Conservation (phyloP, 352 stramenopile species). For the Pythium vanterpoolii region DNA sequence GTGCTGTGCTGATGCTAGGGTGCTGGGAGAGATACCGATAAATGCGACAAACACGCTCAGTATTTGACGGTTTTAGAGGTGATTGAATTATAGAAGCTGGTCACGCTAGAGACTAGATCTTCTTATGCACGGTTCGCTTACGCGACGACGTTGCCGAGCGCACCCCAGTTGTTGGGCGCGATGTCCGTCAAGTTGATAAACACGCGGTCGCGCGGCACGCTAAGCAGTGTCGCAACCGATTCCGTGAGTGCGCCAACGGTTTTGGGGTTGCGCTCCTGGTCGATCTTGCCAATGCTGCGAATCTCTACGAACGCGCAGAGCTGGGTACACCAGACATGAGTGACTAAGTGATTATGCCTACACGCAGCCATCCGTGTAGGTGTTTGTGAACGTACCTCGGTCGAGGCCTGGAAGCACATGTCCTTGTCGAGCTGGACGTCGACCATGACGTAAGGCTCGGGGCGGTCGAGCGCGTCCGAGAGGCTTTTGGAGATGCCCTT, state of each 20-base stretch:
- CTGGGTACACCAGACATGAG: constrained; percentile 11
- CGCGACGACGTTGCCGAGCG: constrained; percentile 21
- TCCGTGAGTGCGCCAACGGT: constrained; percentile 29
- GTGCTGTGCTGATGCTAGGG: no score
- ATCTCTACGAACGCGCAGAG: constrained; percentile 38
- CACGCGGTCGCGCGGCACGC: constrained; percentile 24
- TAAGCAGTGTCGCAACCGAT: constrained; percentile 23
- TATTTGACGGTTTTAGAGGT: no score
- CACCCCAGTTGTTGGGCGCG: constrained; percentile 27
- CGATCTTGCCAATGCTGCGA: constrained; percentile 36
- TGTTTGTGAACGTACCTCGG: constrained; percentile 26
- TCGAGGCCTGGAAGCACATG: constrained; percentile 35
- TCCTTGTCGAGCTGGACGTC: constrained; percentile 37
- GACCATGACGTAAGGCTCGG: constrained; percentile 37
- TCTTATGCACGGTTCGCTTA: no score
- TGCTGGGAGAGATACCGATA: no score
- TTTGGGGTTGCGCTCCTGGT: constrained; percentile 30
- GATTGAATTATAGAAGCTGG: no score
- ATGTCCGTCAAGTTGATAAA: constrained; percentile 39
- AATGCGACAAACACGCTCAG: no score
- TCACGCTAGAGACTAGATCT: no score
- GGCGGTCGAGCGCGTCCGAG: constrained; percentile 30
- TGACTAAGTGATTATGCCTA: neutral
- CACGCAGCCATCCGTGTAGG: neutral
- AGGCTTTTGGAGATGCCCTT: constrained; percentile 39